A percentile compares a stretch with the other conserved stretches of the same genome.
Evolutionary conservation across 345 rosid genomes (phyloP).

Genomic region (Citrus maxima): DNA sequence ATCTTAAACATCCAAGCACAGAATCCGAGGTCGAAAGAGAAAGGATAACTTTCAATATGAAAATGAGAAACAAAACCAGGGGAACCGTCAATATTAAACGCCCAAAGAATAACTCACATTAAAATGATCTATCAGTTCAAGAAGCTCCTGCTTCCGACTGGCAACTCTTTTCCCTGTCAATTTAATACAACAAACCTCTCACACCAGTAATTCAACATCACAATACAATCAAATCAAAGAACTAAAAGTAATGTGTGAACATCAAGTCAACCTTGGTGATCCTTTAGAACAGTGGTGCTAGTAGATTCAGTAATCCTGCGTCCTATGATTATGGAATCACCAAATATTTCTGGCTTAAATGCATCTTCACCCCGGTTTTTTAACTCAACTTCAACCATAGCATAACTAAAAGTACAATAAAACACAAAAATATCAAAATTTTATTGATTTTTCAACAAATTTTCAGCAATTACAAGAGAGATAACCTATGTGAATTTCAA

Average conservation of each 20-base stretch:
- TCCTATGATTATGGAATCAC: constrained; percentile 62
- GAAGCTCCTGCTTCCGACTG: constrained; percentile 70
- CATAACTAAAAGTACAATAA: constrained; percentile 43
- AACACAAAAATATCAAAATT: neutral
- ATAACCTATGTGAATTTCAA: neutral
- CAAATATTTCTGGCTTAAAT: constrained; percentile 66
- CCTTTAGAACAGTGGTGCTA: constrained; percentile 58
- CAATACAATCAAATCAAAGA: constrained; percentile 2
- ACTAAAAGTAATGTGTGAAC: neutral
- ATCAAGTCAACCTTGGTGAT: constrained; percentile 52
- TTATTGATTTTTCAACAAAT: neutral
- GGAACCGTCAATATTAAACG: neutral
- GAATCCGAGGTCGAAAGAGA: neutral
- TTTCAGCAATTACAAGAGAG: neutral
- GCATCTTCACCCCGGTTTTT: constrained; percentile 82
- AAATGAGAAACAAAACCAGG: neutral
- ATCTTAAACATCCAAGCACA: neutral
- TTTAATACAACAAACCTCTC: neutral
- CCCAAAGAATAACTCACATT: constrained; percentile 51
- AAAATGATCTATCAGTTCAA: constrained; percentile 84
- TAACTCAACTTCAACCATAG: constrained; percentile 68
- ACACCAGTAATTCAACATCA: constrained; percentile 2
- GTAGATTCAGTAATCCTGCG: constrained; percentile 73
- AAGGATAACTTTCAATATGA: neutral
- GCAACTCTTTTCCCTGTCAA: constrained; percentile 76